A percentile compares a stretch with the other conserved stretches of the same genome.
Conservation (phyloP, 129 eudicot species). For the Lonicera japonica region DNA sequence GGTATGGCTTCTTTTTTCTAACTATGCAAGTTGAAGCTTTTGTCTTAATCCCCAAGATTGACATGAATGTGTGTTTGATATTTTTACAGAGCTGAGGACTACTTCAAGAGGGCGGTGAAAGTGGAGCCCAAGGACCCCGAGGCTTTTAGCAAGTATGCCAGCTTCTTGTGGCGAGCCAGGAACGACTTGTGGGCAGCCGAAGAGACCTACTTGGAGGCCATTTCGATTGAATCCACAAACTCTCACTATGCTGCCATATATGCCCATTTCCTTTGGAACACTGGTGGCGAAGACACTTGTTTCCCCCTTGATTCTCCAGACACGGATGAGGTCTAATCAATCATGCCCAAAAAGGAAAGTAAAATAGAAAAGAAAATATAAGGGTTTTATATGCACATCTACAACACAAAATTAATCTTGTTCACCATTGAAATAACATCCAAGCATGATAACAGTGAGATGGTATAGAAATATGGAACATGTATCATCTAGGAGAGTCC, state of each 20-base stretch:
- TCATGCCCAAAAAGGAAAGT: too few relatives aligned
- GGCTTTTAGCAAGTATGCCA: conserved; percentile 70
- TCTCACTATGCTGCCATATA: conserved; percentile 61
- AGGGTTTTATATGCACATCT: too few relatives aligned
- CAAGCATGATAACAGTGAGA: too few relatives aligned
- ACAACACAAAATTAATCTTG: too few relatives aligned
- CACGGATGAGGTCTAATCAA: conserved; percentile 14
- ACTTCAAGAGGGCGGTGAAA: conserved; percentile 69
- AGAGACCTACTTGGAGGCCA: conserved; percentile 75
- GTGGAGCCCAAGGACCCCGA: conserved; percentile 94
- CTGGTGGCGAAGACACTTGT: conserved; percentile 87
- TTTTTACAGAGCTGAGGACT: conserved; percentile 73
- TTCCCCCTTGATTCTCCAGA: conserved; percentile 64
- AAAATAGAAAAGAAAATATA: neutral
- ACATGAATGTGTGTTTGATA: neutral
- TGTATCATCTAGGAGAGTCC: too few relatives aligned
- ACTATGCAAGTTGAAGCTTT: neutral
- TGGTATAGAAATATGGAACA: too few relatives aligned
- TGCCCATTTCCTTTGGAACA: conserved; percentile 85
- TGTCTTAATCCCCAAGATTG: neutral
- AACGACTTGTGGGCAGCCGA: conserved; percentile 89
- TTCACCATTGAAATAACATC: too few relatives aligned
- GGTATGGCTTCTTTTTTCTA: conserved; percentile 14
- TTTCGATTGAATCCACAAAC: conserved; percentile 68
- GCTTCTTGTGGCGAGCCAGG: conserved; percentile 71